These are phyloP conservation scores for Verticillium isaacii DNA, from an alignment of 2,329 filamentous ascomycete genomes.

Conservation along the genomic window DNA sequence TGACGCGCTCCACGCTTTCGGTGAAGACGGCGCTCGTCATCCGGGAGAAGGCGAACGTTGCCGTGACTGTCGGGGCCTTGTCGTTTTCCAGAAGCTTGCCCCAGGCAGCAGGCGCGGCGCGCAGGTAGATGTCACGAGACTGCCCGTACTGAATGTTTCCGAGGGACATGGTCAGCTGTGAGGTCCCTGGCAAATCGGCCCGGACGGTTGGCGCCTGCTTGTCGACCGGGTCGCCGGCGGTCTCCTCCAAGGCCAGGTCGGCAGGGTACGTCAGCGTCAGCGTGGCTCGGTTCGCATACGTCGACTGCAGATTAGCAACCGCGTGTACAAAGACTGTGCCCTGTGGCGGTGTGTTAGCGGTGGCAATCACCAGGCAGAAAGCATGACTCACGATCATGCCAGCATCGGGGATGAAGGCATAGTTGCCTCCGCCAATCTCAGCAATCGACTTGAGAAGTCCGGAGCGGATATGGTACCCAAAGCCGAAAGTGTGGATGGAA, in stretches of 20 bases:
- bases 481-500: slow-evolving; percentile 49
- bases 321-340: slow-evolving; percentile 59
- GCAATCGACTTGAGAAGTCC: slow-evolving; percentile 56
- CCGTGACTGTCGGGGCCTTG: background rate
- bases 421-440: slow-evolving; percentile 52
- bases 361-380: background rate
- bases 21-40: slow-evolving; percentile 10
- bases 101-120: background rate
- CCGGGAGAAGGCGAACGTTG: slow-evolving; percentile 10
- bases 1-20: slow-evolving; percentile 2
- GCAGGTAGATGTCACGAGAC: slow-evolving; percentile 49
- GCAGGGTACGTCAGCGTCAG: slow-evolving; percentile 36
- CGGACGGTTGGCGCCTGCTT: slow-evolving; percentile 14
- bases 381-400: slow-evolving; percentile 47
- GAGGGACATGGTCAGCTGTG: slow-evolving; percentile 32
- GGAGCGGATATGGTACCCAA: slow-evolving; percentile 44
- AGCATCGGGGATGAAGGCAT: slow-evolving; percentile 56
- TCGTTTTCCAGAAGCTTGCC: background rate
- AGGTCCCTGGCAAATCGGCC: slow-evolving; percentile 13
- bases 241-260: slow-evolving; percentile 31
- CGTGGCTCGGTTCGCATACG: slow-evolving; percentile 43
- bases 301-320: slow-evolving; percentile 55
- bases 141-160: slow-evolving; percentile 58
- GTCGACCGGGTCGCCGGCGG: slow-evolving; percentile 33
- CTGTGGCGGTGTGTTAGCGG: slow-evolving; percentile 16